Conservation (phyloP, 371 early-diverging fungal genomes). For the Nematocida sp. region DNA sequence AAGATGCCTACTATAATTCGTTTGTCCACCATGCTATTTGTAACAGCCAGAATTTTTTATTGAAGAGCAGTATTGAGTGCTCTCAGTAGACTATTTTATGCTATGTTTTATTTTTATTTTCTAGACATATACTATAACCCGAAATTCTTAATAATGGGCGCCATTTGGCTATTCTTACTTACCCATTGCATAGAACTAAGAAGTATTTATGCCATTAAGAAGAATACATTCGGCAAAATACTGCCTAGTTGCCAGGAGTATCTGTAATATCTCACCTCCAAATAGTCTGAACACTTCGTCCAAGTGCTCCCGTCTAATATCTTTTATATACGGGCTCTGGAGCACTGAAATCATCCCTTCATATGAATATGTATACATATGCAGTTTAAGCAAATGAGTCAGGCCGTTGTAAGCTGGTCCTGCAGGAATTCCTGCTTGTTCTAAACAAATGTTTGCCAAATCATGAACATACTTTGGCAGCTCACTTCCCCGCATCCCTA, state of each 20-base stretch:
- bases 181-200: too few relatives aligned
- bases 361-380: constrained; percentile 4
- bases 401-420: not conserved
- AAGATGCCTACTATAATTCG: too few relatives aligned
- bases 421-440: not conserved
- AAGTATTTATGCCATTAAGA: not conserved
- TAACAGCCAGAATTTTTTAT: too few relatives aligned
- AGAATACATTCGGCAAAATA: not conserved
- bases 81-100: too few relatives aligned
- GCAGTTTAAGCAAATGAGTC: not conserved
- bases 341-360: constrained; percentile 7
- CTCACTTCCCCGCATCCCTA: constrained; percentile 16
- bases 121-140: too few relatives aligned
- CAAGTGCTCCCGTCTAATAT: not conserved
- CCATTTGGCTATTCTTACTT: too few relatives aligned
- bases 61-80: too few relatives aligned
- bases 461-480: constrained; percentile 5
- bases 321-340: not conserved
- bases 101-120: too few relatives aligned
- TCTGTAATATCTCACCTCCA: constrained; percentile 3
- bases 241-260: not conserved
- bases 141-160: too few relatives aligned
- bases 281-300: not conserved
- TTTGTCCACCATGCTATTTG: too few relatives aligned
- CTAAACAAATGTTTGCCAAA: not conserved